These are phyloP conservation scores for Marasmius sp. DNA, from an alignment of 1,284 basidiomycete genomes.

Conservation along the genomic window DNA sequence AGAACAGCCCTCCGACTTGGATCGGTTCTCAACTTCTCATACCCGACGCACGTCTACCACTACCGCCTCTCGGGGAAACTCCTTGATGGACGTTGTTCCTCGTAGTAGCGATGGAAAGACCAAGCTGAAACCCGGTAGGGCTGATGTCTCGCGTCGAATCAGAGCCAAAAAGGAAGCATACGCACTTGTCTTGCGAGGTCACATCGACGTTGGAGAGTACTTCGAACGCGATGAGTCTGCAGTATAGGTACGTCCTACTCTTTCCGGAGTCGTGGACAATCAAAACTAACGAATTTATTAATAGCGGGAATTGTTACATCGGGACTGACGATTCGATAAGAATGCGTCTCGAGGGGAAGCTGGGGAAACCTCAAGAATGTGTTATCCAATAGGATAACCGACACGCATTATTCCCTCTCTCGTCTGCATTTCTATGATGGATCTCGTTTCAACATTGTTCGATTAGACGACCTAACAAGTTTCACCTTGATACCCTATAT, in stretches of 20 bases:
- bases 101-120: conserved; percentile 9
- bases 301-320: conserved; percentile 58
- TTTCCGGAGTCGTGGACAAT: neutral
- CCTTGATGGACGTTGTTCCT: neutral
- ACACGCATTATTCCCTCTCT: too few relatives aligned
- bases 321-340: conserved; percentile 51
- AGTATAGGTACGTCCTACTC: conserved; percentile 42
- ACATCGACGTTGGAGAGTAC: conserved; percentile 46
- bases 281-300: neutral
- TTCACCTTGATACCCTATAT: too few relatives aligned
- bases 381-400: conserved; percentile 45
- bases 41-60: conserved; percentile 29
- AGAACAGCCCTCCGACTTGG: conserved; percentile 60
- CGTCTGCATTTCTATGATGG: too few relatives aligned
- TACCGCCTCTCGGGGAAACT: conserved; percentile 7
- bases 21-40: conserved; percentile 60
- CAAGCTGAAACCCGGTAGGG: conserved; percentile 39
- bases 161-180: conserved; percentile 18
- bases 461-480: too few relatives aligned
- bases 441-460: too few relatives aligned
- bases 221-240: conserved; percentile 43
- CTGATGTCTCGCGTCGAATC: conserved; percentile 37
- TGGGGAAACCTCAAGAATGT: conserved; percentile 55
- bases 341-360: conserved; percentile 53
- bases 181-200: conserved; percentile 27